Evolutionary conservation across 2,329 filamentous ascomycete genomes (phyloP), one percentile per base, ranked within the genome.

Genomic region (Zasmidium citrigriseum): DNA sequence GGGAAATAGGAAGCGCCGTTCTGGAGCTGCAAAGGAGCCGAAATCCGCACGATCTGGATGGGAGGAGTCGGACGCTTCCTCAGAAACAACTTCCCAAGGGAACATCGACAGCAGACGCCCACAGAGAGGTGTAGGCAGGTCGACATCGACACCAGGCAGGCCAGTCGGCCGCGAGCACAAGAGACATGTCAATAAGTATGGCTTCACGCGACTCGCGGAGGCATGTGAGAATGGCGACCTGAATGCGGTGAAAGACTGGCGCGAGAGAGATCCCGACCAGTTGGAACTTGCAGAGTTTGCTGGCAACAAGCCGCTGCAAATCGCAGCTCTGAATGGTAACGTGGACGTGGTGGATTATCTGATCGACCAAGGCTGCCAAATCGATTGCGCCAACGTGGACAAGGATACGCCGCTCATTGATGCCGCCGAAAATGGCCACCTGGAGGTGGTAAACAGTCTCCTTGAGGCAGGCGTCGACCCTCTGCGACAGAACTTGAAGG

Each of bases 301-400:
- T 14, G 91, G 91, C n/a, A 98, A 98, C 69, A 96, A 93, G 1
- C 95, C 95, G 22, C 80, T 99, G 29, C 95, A 99, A 74, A 95
- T 96, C 64, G 93, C 95, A 29, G 87, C 93, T 27, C 82, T 99
- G 58, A 89, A 95, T 70, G 95, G 95, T 5, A 90, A 88, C 72
- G 87, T 88, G 27, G 86, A 95, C 55, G 93, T 98, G 57, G 95
- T 98, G 41, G 87, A 90, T 71, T 89, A 96, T 54, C 78, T 99
- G 41, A 86, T 99, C 61, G 85, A 90, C 9, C 88, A 91, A 62
- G 90, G 91, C 29, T 96, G 93, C 75, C 89, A 90, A 55, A 83
- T 95, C 47, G 90, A 97, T 69, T 93, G 83, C 51, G 87, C 91
- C 68, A 87, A 86, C 57, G 84, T 85, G 57, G 91, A 81, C 56